Evolutionary conservation across 306 rosid genomes (phyloP).

Genomic region (Amphicarpaea edgeworthii): DNA sequence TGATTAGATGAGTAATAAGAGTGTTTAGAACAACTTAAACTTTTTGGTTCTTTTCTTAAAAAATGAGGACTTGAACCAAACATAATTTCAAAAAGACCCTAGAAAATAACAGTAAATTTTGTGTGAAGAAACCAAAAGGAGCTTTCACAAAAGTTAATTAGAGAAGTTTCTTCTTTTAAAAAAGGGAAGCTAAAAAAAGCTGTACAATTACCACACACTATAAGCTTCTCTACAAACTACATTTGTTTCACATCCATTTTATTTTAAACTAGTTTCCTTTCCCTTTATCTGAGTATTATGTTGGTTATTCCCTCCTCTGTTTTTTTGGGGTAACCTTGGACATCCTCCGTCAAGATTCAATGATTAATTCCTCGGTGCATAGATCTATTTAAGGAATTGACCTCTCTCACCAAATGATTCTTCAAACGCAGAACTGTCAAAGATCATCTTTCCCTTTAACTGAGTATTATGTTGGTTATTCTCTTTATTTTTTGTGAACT

Average conservation of each 20-base stretch:
- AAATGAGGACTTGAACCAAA: neutral
- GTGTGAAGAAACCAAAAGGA: neutral
- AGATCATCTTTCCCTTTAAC: no score
- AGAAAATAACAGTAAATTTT: neutral
- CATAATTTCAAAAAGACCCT: neutral
- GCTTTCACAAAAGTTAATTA: neutral
- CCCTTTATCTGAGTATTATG: conserved; percentile 28
- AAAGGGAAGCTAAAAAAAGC: neutral
- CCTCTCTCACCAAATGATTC: no score
- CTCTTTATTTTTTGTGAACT: no score
- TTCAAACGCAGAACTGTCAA: no score
- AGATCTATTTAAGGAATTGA: no score
- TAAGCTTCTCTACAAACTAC: neutral
- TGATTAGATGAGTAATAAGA: conserved; percentile 12
- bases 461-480: no score
- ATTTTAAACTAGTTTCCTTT: conserved; percentile 23
- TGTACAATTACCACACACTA: neutral
- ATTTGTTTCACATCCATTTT: conserved; percentile 6
- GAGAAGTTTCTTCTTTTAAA: neutral
- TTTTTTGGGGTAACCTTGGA: no score
- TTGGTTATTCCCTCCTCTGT: neutral
- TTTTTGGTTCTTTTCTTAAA: conserved; percentile 2
- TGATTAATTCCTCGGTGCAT: no score
- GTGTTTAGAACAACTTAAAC: neutral
- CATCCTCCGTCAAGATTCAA: no score